These are phyloP conservation scores for Actinidia arguta DNA, from an alignment of 179 eudicot genomes.

Conservation along the genomic window DNA sequence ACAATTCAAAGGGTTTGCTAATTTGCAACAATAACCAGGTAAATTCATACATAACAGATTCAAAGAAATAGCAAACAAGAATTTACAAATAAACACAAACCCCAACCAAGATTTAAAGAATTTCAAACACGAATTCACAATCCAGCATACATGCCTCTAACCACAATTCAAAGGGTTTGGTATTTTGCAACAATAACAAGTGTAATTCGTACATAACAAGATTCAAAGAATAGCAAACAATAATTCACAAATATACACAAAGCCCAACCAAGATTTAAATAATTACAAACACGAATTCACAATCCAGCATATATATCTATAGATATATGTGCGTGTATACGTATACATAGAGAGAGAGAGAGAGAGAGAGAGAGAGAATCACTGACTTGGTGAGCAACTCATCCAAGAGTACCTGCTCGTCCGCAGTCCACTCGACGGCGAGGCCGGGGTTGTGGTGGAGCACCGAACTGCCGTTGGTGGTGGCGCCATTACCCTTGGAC, in stretches of 20 bases:
- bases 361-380: constrained; percentile 3
- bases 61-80: no score
- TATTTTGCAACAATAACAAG: neutral
- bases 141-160: neutral
- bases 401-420: constrained; percentile 79
- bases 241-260: neutral
- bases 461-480: constrained; percentile 32
- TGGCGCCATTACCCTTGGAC: constrained; percentile 26
- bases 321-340: neutral
- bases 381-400: constrained; percentile 75
- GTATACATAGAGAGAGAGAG: neutral
- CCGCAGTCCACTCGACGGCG: constrained; percentile 68
- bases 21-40: no score
- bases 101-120: neutral
- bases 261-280: neutral
- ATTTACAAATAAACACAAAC: neutral
- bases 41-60: no score
- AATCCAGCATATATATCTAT: constrained; percentile 8
- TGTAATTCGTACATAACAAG: no score
- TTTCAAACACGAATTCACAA: no score
- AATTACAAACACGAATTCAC: neutral
- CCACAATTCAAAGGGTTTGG: neutral
- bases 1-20: no score
- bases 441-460: constrained; percentile 56
- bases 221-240: no score